These are phyloP conservation scores for Neurospora discreta DNA, from an alignment of 495 filamentous ascomycete genomes.

Conservation along the genomic window DNA sequence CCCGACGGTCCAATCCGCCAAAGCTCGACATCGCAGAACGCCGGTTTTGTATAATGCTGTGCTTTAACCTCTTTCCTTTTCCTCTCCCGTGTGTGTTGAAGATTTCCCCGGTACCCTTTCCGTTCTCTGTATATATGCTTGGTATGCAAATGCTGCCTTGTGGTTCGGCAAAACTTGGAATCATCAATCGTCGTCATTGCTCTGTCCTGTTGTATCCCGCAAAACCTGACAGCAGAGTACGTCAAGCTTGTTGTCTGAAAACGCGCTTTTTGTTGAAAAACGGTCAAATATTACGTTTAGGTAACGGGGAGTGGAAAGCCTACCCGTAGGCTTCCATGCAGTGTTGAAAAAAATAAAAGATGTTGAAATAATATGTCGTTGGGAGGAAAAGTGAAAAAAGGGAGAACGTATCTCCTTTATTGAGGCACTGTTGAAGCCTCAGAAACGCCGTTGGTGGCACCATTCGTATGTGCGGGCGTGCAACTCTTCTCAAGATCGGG, in stretches of 20 bases:
- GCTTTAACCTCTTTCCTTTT: background rate
- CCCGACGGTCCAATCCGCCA: background rate
- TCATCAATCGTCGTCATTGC: background rate
- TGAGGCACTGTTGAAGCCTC: slow-evolving; percentile 17
- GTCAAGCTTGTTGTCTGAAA: background rate
- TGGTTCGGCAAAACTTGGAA: background rate
- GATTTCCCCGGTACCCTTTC: background rate
- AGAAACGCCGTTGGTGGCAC: slow-evolving; percentile 3
- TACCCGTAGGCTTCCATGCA: background rate
- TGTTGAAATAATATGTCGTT: background rate
- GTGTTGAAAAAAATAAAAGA: background rate
- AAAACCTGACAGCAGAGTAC: background rate
- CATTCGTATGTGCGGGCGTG: slow-evolving; percentile 6
- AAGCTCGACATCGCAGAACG: background rate
- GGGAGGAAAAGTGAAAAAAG: background rate
- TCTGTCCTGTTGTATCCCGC: background rate
- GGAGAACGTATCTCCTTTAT: slow-evolving; percentile 8
- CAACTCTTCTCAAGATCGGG: slow-evolving; percentile 45
- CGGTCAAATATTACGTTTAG: background rate
- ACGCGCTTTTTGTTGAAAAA: background rate
- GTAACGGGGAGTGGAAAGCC: background rate
- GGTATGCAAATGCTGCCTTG: background rate
- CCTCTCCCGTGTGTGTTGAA: background rate
- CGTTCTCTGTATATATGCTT: background rate
- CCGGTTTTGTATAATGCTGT: background rate